These are phyloP conservation scores for Arthrobotrys sinensis DNA, from an alignment of 2,329 filamentous ascomycete species.

Conservation along the genomic window DNA sequence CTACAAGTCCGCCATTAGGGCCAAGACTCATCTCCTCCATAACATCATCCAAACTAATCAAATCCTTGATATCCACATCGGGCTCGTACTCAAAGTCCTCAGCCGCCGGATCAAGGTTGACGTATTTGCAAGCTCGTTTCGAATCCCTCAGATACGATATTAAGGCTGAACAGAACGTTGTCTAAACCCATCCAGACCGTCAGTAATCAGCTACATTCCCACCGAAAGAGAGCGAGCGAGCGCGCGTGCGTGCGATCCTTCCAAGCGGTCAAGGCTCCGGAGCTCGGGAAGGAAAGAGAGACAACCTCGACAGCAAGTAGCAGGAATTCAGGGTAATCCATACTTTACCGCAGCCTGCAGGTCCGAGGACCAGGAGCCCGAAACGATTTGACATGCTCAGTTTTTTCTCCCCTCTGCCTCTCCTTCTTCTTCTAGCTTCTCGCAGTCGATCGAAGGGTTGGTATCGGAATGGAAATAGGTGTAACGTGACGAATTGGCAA, in stretches of 20 bases:
- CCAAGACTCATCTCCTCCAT: slow-evolving; percentile 95
- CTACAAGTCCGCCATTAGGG: slow-evolving; percentile 92
- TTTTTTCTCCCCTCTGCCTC: slow-evolving; percentile 69
- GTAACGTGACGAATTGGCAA: not conserved
- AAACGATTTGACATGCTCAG: slow-evolving; percentile 80
- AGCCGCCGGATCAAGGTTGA: slow-evolving; percentile 97
- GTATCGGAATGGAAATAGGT: slow-evolving; percentile 8
- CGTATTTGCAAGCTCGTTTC: slow-evolving; percentile 67
- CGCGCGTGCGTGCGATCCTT: slow-evolving; percentile 18
- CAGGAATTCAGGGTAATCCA: slow-evolving; percentile 63
- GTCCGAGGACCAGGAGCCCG: slow-evolving; percentile 94
- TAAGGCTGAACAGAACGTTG: slow-evolving; percentile 93
- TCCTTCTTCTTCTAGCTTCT: not conserved
- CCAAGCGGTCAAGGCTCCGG: slow-evolving; percentile 11
- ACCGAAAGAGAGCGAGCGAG: not conserved
- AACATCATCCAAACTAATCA: slow-evolving; percentile 93
- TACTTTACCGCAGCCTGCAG: slow-evolving; percentile 93
- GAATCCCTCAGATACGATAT: slow-evolving; percentile 89
- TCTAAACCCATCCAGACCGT: slow-evolving; percentile 70
- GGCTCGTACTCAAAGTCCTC: slow-evolving; percentile 92
- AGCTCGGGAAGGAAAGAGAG: slow-evolving; percentile 34
- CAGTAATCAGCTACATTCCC: not conserved
- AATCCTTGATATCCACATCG: slow-evolving; percentile 94
- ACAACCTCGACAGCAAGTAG: slow-evolving; percentile 31
- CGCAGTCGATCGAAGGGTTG: slow-evolving; percentile 3